phyloP scores from a whole-genome alignment of 345 rosid species.

The Eucalyptus dawsonii region DNA sequence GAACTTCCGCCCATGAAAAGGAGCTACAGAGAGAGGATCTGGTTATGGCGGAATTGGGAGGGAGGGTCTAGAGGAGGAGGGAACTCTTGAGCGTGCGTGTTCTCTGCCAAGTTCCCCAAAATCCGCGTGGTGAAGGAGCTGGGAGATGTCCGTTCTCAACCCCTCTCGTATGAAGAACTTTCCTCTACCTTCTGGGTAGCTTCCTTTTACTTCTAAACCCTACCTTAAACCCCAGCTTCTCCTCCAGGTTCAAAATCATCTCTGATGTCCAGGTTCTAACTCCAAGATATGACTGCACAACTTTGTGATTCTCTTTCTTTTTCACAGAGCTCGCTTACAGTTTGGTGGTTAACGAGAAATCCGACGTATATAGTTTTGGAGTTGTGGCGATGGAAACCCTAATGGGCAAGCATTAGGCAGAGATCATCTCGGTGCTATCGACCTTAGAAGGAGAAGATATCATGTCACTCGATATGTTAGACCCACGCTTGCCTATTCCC shows the following conservation, averaged over 20 bases:
- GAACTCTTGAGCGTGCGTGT: no score
- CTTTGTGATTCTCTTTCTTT: not conserved
- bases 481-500: not conserved
- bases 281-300: not conserved
- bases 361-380: not conserved
- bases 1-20: no score
- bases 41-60: no score
- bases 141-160: no score
- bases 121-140: no score
- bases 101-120: no score
- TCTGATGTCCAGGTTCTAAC: not conserved
- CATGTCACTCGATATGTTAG: not conserved
- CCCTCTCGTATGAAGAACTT: no score
- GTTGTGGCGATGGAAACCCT: not conserved
- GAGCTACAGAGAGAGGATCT: no score
- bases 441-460: not conserved
- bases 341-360: slow-evolving; percentile 1
- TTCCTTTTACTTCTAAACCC: no score
- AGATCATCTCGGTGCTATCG: not conserved
- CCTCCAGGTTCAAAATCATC: not conserved
- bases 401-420: slow-evolving; percentile 2
- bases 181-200: no score
- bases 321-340: slow-evolving; percentile 9
- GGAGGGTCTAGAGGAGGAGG: no score
- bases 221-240: no score